Evolutionary conservation across 805 yeast genomes (phyloP).

Genomic region (Metschnikowia cubensis): DNA sequence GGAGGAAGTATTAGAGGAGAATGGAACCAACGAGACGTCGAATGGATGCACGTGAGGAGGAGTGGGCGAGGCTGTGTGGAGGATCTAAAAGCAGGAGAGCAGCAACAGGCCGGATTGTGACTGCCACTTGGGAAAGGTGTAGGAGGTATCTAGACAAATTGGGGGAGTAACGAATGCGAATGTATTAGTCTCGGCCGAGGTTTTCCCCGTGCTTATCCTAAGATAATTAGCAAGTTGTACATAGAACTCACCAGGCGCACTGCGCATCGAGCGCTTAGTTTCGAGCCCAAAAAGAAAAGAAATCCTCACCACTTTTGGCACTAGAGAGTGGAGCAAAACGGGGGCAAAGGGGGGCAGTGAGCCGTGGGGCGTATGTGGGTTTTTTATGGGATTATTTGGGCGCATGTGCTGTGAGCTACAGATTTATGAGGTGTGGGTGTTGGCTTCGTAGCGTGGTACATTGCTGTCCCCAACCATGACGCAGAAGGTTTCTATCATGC

Average conservation of each 20-base stretch:
- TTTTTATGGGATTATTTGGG: too few species aligned
- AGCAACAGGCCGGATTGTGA: too few species aligned
- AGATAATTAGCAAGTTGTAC: conserved; percentile 2
- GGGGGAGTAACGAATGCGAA: neutral
- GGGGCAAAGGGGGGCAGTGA: neutral
- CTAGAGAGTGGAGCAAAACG: neutral
- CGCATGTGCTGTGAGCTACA: too few species aligned
- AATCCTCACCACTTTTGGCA: neutral
- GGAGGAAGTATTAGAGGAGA: neutral
- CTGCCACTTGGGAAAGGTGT: too few species aligned
- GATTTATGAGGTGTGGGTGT: too few species aligned
- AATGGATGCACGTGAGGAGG: neutral
- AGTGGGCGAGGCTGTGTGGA: neutral
- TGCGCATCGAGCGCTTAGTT: conserved; percentile 1
- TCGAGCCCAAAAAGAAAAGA: neutral
- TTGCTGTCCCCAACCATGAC: neutral
- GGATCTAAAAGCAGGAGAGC: neutral
- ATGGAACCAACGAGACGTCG: neutral
- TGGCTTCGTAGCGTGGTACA: too few species aligned
- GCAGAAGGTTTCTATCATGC: conserved; percentile 1
- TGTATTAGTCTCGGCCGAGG: conserved; percentile 1
- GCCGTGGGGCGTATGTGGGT: too few species aligned
- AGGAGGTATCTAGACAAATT: neutral
- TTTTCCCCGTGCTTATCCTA: conserved; percentile 3
- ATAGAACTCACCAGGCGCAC: conserved; percentile 1